Conservation (phyloP, 352 stramenopile species). For the Globisporangium middletonii region DNA sequence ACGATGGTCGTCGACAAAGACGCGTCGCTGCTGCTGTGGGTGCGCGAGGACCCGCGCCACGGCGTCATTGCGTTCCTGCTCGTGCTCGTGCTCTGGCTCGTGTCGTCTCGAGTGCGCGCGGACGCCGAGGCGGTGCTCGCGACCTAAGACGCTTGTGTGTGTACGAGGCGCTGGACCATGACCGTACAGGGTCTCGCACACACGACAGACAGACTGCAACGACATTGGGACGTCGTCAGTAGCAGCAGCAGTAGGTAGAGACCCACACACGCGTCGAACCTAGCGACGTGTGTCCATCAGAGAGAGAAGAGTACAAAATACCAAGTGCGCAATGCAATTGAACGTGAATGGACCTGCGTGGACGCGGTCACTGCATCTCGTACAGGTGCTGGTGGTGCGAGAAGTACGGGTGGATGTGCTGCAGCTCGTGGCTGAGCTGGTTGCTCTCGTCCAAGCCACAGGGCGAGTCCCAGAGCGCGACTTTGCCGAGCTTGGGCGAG, state of each 20-base stretch:
- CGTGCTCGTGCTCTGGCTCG: slow-evolving; percentile 56
- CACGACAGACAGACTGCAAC: neutral
- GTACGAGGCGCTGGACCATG: neutral
- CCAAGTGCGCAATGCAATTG: no score
- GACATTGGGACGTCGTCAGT: no score
- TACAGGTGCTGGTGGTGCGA: slow-evolving; percentile 1
- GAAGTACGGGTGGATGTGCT: slow-evolving; percentile 4
- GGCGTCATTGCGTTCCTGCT: slow-evolving; percentile 49
- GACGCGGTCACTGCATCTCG: neutral
- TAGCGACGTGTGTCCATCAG: no score
- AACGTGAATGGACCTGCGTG: no score
- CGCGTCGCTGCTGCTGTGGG: slow-evolving; percentile 61
- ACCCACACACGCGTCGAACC: no score
- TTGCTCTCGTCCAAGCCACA: slow-evolving; percentile 3
- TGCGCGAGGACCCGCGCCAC: slow-evolving; percentile 64
- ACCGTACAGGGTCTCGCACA: no score
- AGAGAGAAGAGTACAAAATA: no score
- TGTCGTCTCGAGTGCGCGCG: slow-evolving; percentile 3
- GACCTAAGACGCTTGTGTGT: neutral
- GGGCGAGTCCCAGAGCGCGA: slow-evolving; percentile 30
- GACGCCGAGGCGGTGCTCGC: slow-evolving; percentile 3
- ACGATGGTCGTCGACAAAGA: slow-evolving; percentile 37
- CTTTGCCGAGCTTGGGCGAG: slow-evolving; percentile 30
- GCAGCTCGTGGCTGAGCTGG: slow-evolving; percentile 24
- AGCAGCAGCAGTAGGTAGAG: no score